A percentile compares a stretch with the other conserved stretches of the same genome.
Evolutionary conservation across 2,329 filamentous ascomycete genomes (phyloP).

Genomic region (Didymellaceae sp.): DNA sequence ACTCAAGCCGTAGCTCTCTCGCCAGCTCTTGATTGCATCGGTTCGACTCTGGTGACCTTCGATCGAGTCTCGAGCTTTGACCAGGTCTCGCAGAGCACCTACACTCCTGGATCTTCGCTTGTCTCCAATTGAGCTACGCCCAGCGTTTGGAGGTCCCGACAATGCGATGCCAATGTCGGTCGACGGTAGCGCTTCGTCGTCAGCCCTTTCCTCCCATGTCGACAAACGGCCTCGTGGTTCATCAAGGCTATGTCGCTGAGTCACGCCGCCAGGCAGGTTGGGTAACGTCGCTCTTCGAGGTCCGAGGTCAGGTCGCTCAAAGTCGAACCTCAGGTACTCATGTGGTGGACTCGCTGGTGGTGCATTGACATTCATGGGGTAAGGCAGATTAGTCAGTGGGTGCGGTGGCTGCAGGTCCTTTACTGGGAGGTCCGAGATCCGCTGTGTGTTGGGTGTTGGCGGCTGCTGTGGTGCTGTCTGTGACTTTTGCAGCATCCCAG

Average conservation of each 20-base stretch:
- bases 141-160: conserved; percentile 36
- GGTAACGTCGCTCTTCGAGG: conserved; percentile 47
- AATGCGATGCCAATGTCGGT: conserved; percentile 46
- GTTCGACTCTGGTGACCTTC: conserved; percentile 36
- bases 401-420: conserved; percentile 43
- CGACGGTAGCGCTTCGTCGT: conserved; percentile 36
- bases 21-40: conserved; percentile 48
- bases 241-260: conserved; percentile 39
- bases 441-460: conserved; percentile 27
- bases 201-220: conserved; percentile 38
- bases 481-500: conserved; percentile 31
- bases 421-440: conserved; percentile 46
- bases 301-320: conserved; percentile 27
- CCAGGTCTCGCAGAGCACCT: conserved; percentile 44
- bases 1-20: conserved; percentile 41
- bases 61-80: conserved; percentile 30
- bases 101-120: conserved; percentile 49
- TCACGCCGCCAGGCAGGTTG: conserved; percentile 32
- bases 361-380: conserved; percentile 51
- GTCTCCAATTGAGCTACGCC: conserved; percentile 23
- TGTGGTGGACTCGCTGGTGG: conserved; percentile 44
- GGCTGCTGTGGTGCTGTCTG: conserved; percentile 10
- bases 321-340: conserved; percentile 45
- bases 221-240: conserved; percentile 31
- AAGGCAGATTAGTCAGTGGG: conserved; percentile 46